Percentiles rank a stretch among this genome's conserved stretches.
Conservation (phyloP, 2,329 filamentous ascomycete species). For the Monilinia polystroma region DNA sequence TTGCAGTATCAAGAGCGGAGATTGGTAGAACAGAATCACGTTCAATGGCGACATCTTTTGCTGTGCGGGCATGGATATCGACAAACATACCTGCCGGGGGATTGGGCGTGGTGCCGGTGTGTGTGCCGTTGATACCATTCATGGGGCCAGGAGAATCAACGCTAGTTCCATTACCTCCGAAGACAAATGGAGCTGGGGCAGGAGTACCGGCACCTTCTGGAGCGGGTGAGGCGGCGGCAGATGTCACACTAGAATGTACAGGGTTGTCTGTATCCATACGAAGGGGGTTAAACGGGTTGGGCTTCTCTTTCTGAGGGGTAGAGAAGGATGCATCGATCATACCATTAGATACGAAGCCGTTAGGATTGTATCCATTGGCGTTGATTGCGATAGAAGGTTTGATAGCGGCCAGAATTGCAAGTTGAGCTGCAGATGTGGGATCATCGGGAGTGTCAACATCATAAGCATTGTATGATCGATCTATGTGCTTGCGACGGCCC, state of each 20-base stretch:
- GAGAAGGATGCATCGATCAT: conserved; percentile 46
- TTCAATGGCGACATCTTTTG: conserved; percentile 56
- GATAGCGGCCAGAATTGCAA: conserved; percentile 60
- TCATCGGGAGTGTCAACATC: conserved; percentile 86
- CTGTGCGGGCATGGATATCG: conserved; percentile 45
- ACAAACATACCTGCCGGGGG: conserved; percentile 41
- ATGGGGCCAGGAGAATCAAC: conserved; percentile 38
- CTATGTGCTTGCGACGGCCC: conserved; percentile 76
- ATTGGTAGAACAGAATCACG: conserved; percentile 80
- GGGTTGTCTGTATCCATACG: conserved; percentile 61
- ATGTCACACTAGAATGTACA: conserved; percentile 73
- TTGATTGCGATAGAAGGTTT: conserved; percentile 55
- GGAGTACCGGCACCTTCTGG: conserved; percentile 73
- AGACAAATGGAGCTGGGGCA: conserved; percentile 55
- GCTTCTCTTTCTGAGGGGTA: conserved; percentile 61
- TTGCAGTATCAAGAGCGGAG: conserved; percentile 82
- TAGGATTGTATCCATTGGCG: conserved; percentile 43
- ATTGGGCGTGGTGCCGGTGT: conserved; percentile 51
- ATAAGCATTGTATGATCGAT: conserved; percentile 90
- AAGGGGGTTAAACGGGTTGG: conserved; percentile 68
- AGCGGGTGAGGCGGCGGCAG: conserved; percentile 81
- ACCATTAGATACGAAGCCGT: conserved; percentile 41
- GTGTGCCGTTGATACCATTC: conserved; percentile 45
- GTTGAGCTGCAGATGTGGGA: conserved; percentile 79
- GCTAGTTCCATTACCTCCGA: conserved; percentile 35